Evolutionary conservation across 2,329 filamentous ascomycete genomes (phyloP).

Genomic region (Camillea tinctor): DNA sequence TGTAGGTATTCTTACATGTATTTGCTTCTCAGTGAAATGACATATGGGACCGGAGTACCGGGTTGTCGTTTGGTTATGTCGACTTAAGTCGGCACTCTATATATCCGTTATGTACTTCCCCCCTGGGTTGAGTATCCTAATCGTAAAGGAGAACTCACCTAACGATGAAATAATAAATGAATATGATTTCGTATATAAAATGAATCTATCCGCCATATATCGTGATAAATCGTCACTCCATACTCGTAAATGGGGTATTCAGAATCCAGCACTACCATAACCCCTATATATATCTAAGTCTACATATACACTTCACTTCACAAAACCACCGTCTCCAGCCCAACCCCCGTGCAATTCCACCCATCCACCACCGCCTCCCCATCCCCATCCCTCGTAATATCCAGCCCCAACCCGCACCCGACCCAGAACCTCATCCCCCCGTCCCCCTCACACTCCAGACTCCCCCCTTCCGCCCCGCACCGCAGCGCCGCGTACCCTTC

Average conservation of each 20-base stretch:
- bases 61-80: not conserved
- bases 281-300: too few species aligned
- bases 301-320: too few species aligned
- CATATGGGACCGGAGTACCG: not conserved
- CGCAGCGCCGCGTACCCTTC: slow-evolving; percentile 25
- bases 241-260: too few species aligned
- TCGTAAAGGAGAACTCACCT: too few species aligned
- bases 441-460: slow-evolving; percentile 4
- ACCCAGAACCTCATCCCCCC: slow-evolving; percentile 26
- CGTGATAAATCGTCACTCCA: too few species aligned
- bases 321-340: slow-evolving; percentile 18
- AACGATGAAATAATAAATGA: too few species aligned
- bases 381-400: slow-evolving; percentile 24
- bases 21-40: not conserved
- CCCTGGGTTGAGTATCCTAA: too few species aligned
- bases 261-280: too few species aligned
- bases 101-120: too few species aligned
- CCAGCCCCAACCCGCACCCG: slow-evolving; percentile 31
- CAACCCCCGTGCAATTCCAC: slow-evolving; percentile 26
- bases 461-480: slow-evolving; percentile 12
- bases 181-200: too few species aligned
- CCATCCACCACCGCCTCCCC: slow-evolving; percentile 26
- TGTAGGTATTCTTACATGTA: not conserved
- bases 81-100: not conserved
- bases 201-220: too few species aligned